Base-by-base conservation (phyloP, 2,329 filamentous ascomycete genomes). In the Rhytidhysteron rufulum region DNA sequence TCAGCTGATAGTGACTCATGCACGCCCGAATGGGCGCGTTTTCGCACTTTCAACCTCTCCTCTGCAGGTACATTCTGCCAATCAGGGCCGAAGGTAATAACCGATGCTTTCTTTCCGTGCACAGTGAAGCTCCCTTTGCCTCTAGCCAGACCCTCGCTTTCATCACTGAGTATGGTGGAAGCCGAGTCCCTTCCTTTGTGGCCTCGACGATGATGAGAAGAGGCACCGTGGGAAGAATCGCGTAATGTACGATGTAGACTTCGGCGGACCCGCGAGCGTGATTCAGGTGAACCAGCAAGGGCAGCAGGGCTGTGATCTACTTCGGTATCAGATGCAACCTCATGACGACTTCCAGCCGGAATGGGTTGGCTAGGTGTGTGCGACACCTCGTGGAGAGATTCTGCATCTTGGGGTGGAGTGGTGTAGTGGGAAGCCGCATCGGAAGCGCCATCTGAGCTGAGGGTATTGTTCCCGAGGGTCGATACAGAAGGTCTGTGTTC, bases 71-170 rank as follows among this genome's bases (percentile, higher is more conserved):
- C 59, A 38, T 78, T 84, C 55, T 91, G 84, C 71, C 95, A 83
- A 53, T 95, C 91, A n/a, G 83, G 82, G 7, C 90, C 89, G 60
- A 98, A 94, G n/a, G 88, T 94, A 51, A 98, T 88, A 41, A 98
- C 87, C 1, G 89, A 95, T 3, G 93, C 93, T 66, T 98, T 97
- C 72, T 97, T 98, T 45, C 93, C 91, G 58, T 98, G 93, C 4
- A 98, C 83, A 4, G 93, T 95, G 63, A 98, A 98, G 54, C 88
- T 95, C 4, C 88, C 88, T 10, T 86, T 81, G 10, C 85, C 85
- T 34, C 93, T 82, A 5, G 85, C 74, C 10, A 98, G 74, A 9
- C 85, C 82, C 51, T 88, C 85, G 27, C 59, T 85, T 71, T 68
- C 77, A 58, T 57, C 60, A 35, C 74, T 67, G 13, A 73, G 72